Conservation (phyloP, 2,329 filamentous ascomycete genomes). For the Fusarium circinatum region DNA sequence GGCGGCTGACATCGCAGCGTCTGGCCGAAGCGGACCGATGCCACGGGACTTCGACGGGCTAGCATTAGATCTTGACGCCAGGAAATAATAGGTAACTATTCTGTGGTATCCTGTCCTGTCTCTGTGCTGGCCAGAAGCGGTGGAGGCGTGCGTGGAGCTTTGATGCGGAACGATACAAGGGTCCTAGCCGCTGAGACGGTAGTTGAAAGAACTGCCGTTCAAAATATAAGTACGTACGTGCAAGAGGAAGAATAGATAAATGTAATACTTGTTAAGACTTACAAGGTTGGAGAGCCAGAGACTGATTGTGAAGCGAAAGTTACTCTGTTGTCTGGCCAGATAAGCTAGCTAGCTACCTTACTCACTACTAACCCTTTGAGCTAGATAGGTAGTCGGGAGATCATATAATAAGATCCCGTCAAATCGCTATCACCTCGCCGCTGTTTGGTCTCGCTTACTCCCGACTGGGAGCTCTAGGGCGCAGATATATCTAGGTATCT, state of each 20-base stretch:
- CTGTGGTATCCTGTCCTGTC: not conserved
- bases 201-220: slow-evolving; percentile 14
- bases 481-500: not conserved
- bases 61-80: slow-evolving; percentile 28
- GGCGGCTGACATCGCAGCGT: slow-evolving; percentile 27
- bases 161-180: slow-evolving; percentile 9
- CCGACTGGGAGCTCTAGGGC: not conserved
- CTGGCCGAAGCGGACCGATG: slow-evolving; percentile 30
- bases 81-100: not conserved
- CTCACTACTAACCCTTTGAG: not conserved
- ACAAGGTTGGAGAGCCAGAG: not conserved
- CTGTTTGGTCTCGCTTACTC: slow-evolving; percentile 18
- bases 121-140: not conserved
- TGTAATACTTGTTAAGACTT: too few species aligned
- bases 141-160: slow-evolving; percentile 32
- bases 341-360: not conserved
- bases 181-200: slow-evolving; percentile 7
- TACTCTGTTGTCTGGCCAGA: slow-evolving; percentile 7
- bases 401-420: slow-evolving; percentile 5
- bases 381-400: not conserved
- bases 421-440: not conserved
- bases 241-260: not conserved
- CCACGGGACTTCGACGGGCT: slow-evolving; percentile 34
- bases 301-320: slow-evolving; percentile 2
- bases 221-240: not conserved